phyloP scores from a whole-genome alignment of 495 filamentous ascomycete genomes.

The Lophiostoma macrostomum region DNA sequence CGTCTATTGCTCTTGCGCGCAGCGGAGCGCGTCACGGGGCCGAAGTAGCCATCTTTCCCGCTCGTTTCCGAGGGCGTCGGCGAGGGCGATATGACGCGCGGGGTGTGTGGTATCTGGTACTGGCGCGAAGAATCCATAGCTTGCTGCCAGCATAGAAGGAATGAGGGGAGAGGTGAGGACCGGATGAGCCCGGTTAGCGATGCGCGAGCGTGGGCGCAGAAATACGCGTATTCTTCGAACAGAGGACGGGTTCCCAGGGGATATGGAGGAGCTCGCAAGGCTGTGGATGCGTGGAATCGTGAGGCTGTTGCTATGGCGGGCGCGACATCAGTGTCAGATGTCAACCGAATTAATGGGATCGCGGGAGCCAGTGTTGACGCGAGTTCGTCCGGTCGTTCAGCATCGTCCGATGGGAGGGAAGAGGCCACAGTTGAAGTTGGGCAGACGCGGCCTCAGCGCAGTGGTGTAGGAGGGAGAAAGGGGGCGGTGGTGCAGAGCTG shows the following conservation, averaged over 20 bases:
- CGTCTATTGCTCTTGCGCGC: constrained; percentile 29
- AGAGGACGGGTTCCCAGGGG: constrained; percentile 10
- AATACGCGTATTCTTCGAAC: constrained; percentile 17
- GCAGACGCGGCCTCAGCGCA: constrained; percentile 5
- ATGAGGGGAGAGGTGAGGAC: constrained; percentile 26
- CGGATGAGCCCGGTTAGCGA: constrained; percentile 33
- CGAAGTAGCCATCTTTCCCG: constrained; percentile 43
- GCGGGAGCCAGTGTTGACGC: constrained; percentile 19
- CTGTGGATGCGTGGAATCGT: not conserved
- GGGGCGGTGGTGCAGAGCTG: too few relatives aligned
- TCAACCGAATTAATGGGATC: constrained; percentile 14
- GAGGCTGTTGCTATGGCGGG: constrained; percentile 1
- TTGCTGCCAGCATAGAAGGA: constrained; percentile 29
- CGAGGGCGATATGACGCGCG: constrained; percentile 46
- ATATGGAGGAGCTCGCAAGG: not conserved
- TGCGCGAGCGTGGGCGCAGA: constrained; percentile 21
- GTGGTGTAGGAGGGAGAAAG: not conserved
- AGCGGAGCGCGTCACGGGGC: constrained; percentile 38
- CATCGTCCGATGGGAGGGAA: constrained; percentile 28
- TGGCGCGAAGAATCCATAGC: constrained; percentile 38
- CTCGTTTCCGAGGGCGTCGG: constrained; percentile 44
- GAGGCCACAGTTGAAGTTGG: constrained; percentile 22
- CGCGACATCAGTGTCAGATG: constrained; percentile 20
- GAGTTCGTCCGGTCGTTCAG: constrained; percentile 20
- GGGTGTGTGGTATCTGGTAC: constrained; percentile 42